Conservation (phyloP, 2,329 filamentous ascomycete species). For the Aspergillus tubingensis region DNA sequence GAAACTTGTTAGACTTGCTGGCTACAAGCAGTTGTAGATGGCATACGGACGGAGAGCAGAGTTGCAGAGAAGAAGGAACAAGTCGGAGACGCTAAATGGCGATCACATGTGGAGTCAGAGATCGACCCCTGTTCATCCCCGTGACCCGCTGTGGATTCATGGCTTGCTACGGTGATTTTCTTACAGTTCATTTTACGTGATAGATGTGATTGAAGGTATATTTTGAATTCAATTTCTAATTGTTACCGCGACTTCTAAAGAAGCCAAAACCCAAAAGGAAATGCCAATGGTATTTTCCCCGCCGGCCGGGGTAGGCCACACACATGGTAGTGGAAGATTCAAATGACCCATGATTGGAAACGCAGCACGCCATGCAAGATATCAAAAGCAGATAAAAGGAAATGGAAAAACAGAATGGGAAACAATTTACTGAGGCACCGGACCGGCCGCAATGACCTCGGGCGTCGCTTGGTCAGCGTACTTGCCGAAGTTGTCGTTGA, state of each 20-base stretch:
- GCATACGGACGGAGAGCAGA: not conserved
- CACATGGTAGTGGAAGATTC: constrained; percentile 11
- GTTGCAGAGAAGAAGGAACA: not conserved
- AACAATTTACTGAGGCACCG: constrained; percentile 30
- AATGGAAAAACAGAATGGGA: constrained; percentile 16
- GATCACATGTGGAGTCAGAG: not conserved
- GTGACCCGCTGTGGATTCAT: not conserved
- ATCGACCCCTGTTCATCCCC: not conserved
- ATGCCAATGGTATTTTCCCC: constrained; percentile 14
- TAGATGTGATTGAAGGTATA: no score
- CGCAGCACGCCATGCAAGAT: constrained; percentile 24
- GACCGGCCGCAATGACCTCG: constrained; percentile 66
- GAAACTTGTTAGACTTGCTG: no score
- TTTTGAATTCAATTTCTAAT: constrained; percentile 1
- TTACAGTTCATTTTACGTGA: no score
- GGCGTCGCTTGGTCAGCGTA: constrained; percentile 81
- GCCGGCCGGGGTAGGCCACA: constrained; percentile 10
- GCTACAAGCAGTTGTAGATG: not conserved
- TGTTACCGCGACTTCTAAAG: not conserved
- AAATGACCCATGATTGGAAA: constrained; percentile 18
- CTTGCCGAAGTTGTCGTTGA: constrained; percentile 98
- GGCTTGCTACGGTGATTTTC: no score
- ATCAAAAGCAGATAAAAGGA: constrained; percentile 13
- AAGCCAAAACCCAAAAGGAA: constrained; percentile 1
- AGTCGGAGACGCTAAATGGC: not conserved